Base-by-base conservation (phyloP, 768 basidiomycete species). In the Russula foetens region DNA sequence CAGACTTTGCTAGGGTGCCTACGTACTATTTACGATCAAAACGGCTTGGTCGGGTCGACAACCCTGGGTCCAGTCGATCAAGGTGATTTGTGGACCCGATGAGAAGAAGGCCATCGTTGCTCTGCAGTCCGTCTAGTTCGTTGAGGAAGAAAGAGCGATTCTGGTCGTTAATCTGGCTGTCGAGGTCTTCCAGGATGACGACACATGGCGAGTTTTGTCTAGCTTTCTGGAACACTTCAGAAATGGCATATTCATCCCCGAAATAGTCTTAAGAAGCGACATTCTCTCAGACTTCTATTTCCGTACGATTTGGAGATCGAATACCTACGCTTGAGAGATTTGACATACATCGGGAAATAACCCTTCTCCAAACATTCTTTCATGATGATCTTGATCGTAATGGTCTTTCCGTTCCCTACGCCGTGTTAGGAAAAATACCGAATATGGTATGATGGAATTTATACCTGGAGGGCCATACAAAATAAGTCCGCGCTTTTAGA, bases 141-240 rank as follows among this genome's bases (percentile, higher is more conserved):
- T 94, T 94, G 50, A 94, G 77, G 81, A 93, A 93, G 77, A 90
- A 92, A 2, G 89, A 89, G 31, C 90, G 82, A 68, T 92, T 92
- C 7, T 68, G 52, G 67, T 90, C 82, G 61, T 82, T 89, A 74
- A 94, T 88, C 39, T 92, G 77, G 64, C 86, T 86, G 67, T 94
- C 92, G 7, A 93, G 72, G 64, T 84, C 84, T 65, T 84, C 83
- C n/a, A 84, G 66, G 50, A 84, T 72, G 53, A 88, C 64, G 47
- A 89, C 79, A 64, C 86, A 89, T 33, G 88, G 88, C 1, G 85
- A 67, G 62, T 81, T 67, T 69, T 81, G 79, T 35, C 91, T 80
- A n/a, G 92, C 89, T 67, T 88, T 86, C 53, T 72, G 62, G 67
- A 94, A 94, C 8, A 90, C 81, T 23, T 70, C 73, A 11, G 79